Conservation (phyloP, 2,329 filamentous ascomycete genomes). For the Shiraia sp. region DNA sequence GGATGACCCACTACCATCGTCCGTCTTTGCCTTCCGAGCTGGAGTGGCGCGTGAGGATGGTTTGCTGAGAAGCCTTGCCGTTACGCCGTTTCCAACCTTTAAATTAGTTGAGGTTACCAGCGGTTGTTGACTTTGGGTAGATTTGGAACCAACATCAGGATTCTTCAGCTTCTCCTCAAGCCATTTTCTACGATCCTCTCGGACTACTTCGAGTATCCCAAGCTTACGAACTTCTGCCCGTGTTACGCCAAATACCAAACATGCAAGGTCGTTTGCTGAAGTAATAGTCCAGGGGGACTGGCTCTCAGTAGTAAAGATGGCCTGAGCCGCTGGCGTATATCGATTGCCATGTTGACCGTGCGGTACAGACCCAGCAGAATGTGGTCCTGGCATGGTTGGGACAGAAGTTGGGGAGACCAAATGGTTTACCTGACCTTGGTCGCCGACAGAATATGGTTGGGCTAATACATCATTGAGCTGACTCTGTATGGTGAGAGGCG, state of each 20-base stretch:
- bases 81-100: conserved; percentile 80
- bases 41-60: conserved; percentile 64
- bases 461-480: conserved; percentile 84
- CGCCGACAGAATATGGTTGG: conserved; percentile 73
- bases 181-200: conserved; percentile 86
- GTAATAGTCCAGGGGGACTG: conserved; percentile 93
- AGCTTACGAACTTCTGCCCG: conserved; percentile 91
- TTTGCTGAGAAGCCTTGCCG: conserved; percentile 84
- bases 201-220: conserved; percentile 92
- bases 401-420: conserved; percentile 53
- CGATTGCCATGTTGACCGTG: conserved; percentile 82
- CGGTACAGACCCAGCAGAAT: conserved; percentile 49
- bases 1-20: conserved; percentile 60
- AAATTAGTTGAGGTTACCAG: conserved; percentile 46
- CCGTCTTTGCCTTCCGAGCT: conserved; percentile 65
- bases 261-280: conserved; percentile 93
- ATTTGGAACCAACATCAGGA: conserved; percentile 56
- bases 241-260: conserved; percentile 98
- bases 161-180: conserved; percentile 80
- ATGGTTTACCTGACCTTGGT: conserved; percentile 48
- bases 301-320: conserved; percentile 95
- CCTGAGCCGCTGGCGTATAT: conserved; percentile 89
- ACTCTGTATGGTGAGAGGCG: conserved; percentile 73
- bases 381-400: conserved; percentile 42
- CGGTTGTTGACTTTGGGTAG: conserved; percentile 27